phyloP scores from a whole-genome alignment of 2,329 filamentous ascomycete genomes.

The Thelonectria rubi region DNA sequence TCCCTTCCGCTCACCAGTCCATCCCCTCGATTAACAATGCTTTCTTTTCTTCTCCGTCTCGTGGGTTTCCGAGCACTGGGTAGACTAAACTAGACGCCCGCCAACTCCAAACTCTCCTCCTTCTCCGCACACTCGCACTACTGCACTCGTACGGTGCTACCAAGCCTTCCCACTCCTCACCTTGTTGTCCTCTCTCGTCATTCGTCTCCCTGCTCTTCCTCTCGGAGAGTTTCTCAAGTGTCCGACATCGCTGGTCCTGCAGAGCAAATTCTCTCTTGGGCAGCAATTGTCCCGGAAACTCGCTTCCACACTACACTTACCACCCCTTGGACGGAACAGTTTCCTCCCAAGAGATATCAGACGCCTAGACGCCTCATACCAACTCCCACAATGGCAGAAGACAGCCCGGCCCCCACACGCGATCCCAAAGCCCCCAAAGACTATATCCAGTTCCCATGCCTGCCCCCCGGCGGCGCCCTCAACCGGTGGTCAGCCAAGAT shows the following conservation, averaged over 20 bases:
- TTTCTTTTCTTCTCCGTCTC: not conserved
- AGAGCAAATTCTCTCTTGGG: constrained; percentile 5
- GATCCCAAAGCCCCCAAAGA: constrained; percentile 59
- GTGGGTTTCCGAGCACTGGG: constrained; percentile 1
- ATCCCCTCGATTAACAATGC: constrained; percentile 10
- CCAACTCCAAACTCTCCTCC: constrained; percentile 18
- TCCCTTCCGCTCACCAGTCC: not conserved
- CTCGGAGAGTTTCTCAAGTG: not conserved
- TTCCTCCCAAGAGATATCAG: not conserved
- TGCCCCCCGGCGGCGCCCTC: constrained; percentile 65
- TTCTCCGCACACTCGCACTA: constrained; percentile 15
- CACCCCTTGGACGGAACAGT: not conserved
- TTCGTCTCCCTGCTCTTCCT: not conserved
- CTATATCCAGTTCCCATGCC: constrained; percentile 62
- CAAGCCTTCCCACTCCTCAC: constrained; percentile 2
- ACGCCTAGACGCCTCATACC: not conserved
- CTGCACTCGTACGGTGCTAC: constrained; percentile 13
- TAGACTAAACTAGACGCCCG: constrained; percentile 8
- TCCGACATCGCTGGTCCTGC: constrained; percentile 26
- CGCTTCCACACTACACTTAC: not conserved
- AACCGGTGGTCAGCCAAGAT: constrained; percentile 88
- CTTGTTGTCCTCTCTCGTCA: constrained; percentile 10
- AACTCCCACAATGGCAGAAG: constrained; percentile 40
- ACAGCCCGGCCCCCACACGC: constrained; percentile 33
- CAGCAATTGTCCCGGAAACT: not conserved